Conservation (phyloP, 2,329 filamentous ascomycete genomes). For the Colletotrichum limetticola region DNA sequence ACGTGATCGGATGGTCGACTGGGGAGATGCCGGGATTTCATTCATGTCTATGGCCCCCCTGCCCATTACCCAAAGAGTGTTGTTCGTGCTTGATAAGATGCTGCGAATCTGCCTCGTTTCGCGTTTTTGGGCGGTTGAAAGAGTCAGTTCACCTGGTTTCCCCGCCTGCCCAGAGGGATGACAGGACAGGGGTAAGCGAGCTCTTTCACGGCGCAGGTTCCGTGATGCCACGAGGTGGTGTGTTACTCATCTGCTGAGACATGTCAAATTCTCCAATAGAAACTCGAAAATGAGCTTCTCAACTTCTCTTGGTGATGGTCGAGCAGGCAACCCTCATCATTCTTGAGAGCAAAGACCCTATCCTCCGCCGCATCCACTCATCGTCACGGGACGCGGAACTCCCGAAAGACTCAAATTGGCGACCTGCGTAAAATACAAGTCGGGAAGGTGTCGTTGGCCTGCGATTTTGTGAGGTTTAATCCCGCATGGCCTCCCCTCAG, state of each 20-base stretch:
- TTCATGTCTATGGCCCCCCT: conserved; percentile 20
- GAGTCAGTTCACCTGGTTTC: conserved; percentile 5
- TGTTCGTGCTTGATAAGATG: conserved; percentile 7
- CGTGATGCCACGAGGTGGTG: conserved; percentile 31
- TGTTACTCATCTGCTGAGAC: conserved; percentile 22
- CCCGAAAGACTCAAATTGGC: conserved; percentile 1
- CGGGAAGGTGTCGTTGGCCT: neutral
- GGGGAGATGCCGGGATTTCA: conserved; percentile 7
- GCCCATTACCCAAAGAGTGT: neutral
- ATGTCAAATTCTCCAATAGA: conserved; percentile 26
- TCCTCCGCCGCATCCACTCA: conserved; percentile 21
- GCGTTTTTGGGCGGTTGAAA: conserved; percentile 14
- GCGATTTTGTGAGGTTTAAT: neutral
- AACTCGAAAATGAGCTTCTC: conserved; percentile 6
- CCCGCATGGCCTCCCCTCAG: conserved; percentile 1
- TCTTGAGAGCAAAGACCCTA: conserved; percentile 4
- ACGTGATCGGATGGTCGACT: conserved; percentile 18
- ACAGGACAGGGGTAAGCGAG: conserved; percentile 31
- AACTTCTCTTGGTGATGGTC: conserved; percentile 7
- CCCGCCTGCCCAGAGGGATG: conserved; percentile 11
- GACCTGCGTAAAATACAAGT: neutral
- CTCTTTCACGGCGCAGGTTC: conserved; percentile 17
- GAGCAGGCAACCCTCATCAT: conserved; percentile 24
- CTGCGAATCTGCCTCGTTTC: conserved; percentile 1
- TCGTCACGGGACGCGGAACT: conserved; percentile 30